Evolutionary conservation across 2,329 filamentous ascomycete species (phyloP), one percentile per base, ranked within the genome.

Genomic region (Cladosporium cucumerinum): DNA sequence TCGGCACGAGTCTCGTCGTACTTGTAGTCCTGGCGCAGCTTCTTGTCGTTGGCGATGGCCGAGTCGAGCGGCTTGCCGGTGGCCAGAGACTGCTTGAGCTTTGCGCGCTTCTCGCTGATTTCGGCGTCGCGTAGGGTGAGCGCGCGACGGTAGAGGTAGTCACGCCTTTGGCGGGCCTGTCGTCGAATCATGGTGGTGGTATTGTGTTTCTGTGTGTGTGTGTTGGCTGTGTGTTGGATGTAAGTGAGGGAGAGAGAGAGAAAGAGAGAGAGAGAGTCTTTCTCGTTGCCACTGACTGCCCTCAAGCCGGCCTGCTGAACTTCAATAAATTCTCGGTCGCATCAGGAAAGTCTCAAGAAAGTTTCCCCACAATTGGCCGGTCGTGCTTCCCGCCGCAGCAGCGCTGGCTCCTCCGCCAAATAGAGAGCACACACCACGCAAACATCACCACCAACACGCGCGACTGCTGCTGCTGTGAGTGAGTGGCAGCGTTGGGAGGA

Each of bases 101-200:
- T 91, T 46, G 93, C 90, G 72, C 94, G 85, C 78, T 97, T 97
- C 77, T 96, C 92, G 65, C 90, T 91, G 69, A 96, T 96, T 74
- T 97, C 94, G 67, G 94, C 94, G 80, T 97, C 92, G 71, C 90
- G 89, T 51, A 97, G 86, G 25, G 92, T 89, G 65, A 97, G 84
- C 43, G 95, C 94, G 74, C 91, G 89, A 66, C 94, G 88, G 78
- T 97, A 96, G 72, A 99, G 87, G 78, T 98, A 96, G 76, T 96
- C 92, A 71, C 91, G 85, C 72, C 92, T 85, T 78, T 93, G 87
- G 71, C 91, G 87, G 67, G 89, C 88, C 84, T 92, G 89, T 83
- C 89, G 86, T 73, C 89, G 86, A 80, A 75, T 73, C 76, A 77
- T 78, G 14, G 26, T 72, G 62, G 86, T n/a, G 36, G 36, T 58